Percentiles rank a stretch among this genome's conserved stretches.
phyloP scores from a whole-genome alignment of 2,329 filamentous ascomycete species.

The Thelonectria discophora region DNA sequence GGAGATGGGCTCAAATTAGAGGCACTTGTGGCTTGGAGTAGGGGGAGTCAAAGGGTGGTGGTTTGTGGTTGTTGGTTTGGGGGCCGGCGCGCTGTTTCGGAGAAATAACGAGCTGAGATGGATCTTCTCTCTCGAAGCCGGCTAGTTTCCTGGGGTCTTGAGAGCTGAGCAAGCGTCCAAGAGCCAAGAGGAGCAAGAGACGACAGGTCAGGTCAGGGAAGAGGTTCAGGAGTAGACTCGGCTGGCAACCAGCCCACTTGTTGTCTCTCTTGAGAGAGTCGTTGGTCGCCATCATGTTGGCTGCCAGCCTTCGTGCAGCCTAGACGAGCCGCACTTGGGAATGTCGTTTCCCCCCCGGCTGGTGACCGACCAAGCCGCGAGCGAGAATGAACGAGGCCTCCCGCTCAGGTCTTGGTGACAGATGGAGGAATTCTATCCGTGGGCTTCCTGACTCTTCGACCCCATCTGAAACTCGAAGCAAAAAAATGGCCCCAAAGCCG shows the following conservation, averaged over 20 bases:
- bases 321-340: not conserved
- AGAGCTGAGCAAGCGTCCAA: not conserved
- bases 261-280: conserved; percentile 1
- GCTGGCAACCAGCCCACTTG: conserved; percentile 4
- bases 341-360: not conserved
- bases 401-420: not conserved
- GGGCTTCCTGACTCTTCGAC: not conserved
- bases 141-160: conserved; percentile 5
- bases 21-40: conserved; percentile 19
- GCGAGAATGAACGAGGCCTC: not conserved
- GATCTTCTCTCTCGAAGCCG: conserved; percentile 1
- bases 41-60: conserved; percentile 5
- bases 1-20: conserved; percentile 13
- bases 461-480: not conserved
- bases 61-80: not conserved
- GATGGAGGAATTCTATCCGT: not conserved
- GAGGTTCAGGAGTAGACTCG: too few relatives aligned
- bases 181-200: not conserved
- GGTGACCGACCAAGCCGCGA: not conserved
- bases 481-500: too few relatives aligned
- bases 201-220: not conserved
- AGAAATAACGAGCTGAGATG: conserved; percentile 12
- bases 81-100: conserved; percentile 11
- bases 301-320: not conserved
- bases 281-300: too few relatives aligned